Conservation (phyloP, 2,329 filamentous ascomycete species). For the Talaromyces sp. region DNA sequence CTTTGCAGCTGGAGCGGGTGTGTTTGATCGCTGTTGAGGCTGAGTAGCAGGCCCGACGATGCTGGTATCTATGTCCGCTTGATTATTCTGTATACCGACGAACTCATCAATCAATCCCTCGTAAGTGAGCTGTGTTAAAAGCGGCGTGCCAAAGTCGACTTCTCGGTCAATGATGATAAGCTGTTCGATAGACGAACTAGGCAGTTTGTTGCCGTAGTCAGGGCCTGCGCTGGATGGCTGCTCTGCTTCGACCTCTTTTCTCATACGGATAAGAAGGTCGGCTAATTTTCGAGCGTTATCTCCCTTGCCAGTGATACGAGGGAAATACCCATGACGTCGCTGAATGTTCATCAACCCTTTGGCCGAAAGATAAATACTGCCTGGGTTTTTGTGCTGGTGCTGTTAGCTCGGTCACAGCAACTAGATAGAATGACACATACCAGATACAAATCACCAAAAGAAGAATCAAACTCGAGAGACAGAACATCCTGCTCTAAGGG, state of each 20-base stretch:
- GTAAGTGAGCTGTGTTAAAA: conserved; percentile 94
- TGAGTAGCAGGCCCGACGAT: conserved; percentile 69
- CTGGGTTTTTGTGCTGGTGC: conserved; percentile 73
- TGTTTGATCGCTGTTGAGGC: conserved; percentile 55
- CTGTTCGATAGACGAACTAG: conserved; percentile 83
- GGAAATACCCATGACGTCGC: conserved; percentile 86
- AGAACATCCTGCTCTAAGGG: conserved; percentile 87
- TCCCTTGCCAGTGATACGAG: conserved; percentile 90
- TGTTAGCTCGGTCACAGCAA: conserved; percentile 14
- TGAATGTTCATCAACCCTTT: conserved; percentile 94
- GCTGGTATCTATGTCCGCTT: conserved; percentile 86
- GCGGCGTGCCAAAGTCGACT: conserved; percentile 84
- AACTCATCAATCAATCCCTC: conserved; percentile 94
- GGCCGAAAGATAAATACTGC: conserved; percentile 81
- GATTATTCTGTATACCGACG: conserved; percentile 87
- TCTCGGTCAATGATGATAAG: conserved; percentile 94
- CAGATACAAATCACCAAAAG: conserved; percentile 83
- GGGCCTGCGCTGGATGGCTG: conserved; percentile 60
- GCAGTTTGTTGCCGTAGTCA: conserved; percentile 62
- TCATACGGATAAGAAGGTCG: conserved; percentile 84
- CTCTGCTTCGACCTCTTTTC: conserved; percentile 83
- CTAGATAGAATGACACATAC: conserved; percentile 38
- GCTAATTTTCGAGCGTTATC: conserved; percentile 88
- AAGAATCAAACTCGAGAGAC: conserved; percentile 82
- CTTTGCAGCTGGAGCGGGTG: conserved; percentile 48